A percentile compares a stretch with the other conserved stretches of the same genome.
phyloP scores from a whole-genome alignment of 306 rosid genomes.

The Luffa acutangula region DNA sequence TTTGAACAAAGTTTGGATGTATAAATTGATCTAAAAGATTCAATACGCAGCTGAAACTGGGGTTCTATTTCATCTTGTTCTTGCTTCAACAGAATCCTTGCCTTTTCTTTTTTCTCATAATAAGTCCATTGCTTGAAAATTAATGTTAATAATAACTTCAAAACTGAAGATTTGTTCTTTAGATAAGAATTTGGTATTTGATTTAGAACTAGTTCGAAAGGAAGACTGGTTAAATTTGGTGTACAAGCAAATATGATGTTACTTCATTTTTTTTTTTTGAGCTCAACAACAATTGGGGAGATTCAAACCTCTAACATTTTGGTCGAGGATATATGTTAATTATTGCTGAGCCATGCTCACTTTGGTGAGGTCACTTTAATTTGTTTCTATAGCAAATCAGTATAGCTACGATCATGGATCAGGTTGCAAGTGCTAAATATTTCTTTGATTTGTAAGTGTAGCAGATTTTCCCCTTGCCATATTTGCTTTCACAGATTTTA shows the following conservation, averaged over 20 bases:
- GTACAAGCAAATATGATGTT: not conserved
- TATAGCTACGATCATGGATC: not conserved
- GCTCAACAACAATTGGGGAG: no score
- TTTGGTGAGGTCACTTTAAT: not conserved
- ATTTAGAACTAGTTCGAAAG: not conserved
- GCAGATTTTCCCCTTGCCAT: not conserved
- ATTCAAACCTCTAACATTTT: no score
- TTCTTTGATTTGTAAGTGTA: not conserved
- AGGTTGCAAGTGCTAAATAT: not conserved
- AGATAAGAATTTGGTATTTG: not conserved
- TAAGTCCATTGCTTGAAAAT: not conserved
- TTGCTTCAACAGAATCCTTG: not conserved
- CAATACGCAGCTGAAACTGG: not conserved
- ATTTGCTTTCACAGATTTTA: not conserved
- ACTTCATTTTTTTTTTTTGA: not conserved
- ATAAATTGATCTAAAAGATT: not conserved
- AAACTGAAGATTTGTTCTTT: not conserved
- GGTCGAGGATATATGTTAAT: no score
- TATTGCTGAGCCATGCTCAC: no score
- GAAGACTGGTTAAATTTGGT: not conserved
- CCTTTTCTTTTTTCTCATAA: not conserved
- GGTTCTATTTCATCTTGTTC: not conserved
- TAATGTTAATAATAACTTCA: not conserved
- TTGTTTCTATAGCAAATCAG: not conserved
- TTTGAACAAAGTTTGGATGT: not conserved